Conservation (phyloP, 768 basidiomycete genomes). For the Dendrothele bispora region DNA sequence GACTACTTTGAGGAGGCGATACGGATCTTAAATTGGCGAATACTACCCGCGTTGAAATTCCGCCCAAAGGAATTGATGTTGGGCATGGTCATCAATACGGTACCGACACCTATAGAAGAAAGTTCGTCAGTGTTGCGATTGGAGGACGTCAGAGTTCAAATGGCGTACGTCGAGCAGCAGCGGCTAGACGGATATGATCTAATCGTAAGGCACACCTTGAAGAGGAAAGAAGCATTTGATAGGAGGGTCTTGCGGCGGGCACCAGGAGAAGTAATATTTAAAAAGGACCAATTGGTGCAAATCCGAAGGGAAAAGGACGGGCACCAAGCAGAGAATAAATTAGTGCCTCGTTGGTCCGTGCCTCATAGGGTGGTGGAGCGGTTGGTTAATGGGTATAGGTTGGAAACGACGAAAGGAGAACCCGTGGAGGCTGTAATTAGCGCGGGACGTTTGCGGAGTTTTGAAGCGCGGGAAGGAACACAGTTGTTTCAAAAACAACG, state of each 20-base stretch:
- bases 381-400: neutral
- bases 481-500: neutral
- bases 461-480: neutral
- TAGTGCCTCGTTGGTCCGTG: neutral
- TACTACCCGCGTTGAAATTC: neutral
- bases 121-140: neutral
- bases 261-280: neutral
- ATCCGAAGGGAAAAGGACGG: neutral
- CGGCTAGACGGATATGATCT: neutral
- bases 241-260: neutral
- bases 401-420: neutral
- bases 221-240: neutral
- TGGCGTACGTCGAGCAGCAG: neutral
- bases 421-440: neutral
- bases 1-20: neutral
- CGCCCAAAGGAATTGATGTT: neutral
- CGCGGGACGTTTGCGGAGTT: neutral
- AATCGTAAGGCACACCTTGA: neutral
- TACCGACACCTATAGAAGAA: neutral
- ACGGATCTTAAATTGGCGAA: neutral
- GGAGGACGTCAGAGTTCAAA: neutral
- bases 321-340: neutral
- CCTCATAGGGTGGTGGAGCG: neutral
- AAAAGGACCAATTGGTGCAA: slow-evolving; percentile 1
- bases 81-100: slow-evolving; percentile 2